A percentile compares a stretch with the other conserved stretches of the same genome.
phyloP scores from a whole-genome alignment of 2,329 filamentous ascomycete species.

The Alternaria hordeiaustralica region DNA sequence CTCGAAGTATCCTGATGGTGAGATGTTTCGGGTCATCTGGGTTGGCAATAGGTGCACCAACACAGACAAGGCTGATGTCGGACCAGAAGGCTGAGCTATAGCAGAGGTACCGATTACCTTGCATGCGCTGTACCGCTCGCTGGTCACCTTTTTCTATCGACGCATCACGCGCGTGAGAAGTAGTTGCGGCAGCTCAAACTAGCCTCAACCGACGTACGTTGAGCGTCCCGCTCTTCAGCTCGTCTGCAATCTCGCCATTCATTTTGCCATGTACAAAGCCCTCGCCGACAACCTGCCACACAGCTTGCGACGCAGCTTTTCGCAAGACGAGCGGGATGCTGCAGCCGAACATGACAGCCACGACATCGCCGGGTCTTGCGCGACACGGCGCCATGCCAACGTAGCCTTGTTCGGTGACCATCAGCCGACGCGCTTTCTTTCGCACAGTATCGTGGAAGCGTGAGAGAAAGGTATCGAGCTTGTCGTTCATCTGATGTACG shows the following conservation, averaged over 20 bases:
- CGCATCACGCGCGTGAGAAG: not conserved
- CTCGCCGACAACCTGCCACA: slow-evolving; percentile 39
- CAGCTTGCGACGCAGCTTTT: slow-evolving; percentile 12
- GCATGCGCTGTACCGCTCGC: not conserved
- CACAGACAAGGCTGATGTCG: not conserved
- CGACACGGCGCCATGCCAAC: slow-evolving; percentile 41
- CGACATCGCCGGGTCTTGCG: slow-evolving; percentile 33
- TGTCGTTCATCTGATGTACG: slow-evolving; percentile 21
- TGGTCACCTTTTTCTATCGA: not conserved
- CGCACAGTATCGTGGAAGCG: slow-evolving; percentile 39
- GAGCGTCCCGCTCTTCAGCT: slow-evolving; percentile 20
- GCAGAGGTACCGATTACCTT: not conserved
- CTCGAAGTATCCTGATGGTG: not conserved
- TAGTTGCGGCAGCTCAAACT: slow-evolving; percentile 1
- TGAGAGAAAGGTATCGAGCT: slow-evolving; percentile 32
- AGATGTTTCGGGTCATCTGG: not conserved
- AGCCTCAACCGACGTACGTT: slow-evolving; percentile 17
- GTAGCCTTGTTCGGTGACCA: slow-evolving; percentile 31
- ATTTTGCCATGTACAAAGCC: slow-evolving; percentile 37
- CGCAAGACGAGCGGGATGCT: slow-evolving; percentile 46
- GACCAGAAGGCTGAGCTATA: not conserved
- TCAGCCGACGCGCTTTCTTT: slow-evolving; percentile 39
- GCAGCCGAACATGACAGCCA: slow-evolving; percentile 45
- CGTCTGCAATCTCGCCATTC: slow-evolving; percentile 31
- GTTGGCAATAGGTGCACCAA: not conserved